Base-by-base conservation (phyloP, 108 stramenopile genomes). In the Cyclotella atomus region DNA sequence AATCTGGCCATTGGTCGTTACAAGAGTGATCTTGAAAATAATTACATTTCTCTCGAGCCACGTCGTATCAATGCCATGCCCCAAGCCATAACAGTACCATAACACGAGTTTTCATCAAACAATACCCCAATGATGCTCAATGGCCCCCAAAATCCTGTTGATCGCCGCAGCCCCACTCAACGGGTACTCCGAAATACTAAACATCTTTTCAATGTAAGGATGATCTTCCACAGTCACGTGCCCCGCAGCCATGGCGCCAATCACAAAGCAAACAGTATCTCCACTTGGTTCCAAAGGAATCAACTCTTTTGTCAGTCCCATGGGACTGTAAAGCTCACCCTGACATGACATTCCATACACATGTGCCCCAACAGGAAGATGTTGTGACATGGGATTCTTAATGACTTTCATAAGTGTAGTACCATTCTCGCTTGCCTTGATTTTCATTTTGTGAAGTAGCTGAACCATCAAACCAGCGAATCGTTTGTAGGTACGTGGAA, bases 361-460 rank as follows among this genome's bases (percentile, higher is more conserved):
- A 55, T 89, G 84, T 34, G 90, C 88, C 32, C 97, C 98, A 2
- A 98, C 84, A 23, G 97, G 97, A 41, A 99, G 85, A 79, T 99
- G 96, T 53, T 96, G 90, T 32, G 96, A 90, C 59, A 98, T 87
- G 6, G 98, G 98, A 86, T 99, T 99, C 72, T 99, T 99, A 69
- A 99, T 94, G 17, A 99, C 97, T 72, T 95, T 97, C 76, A 99
- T 84, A 27, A 99, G 82, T 8, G 96, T 98, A 8, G 91, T 92
- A 16, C 92, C 89, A 52, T 88, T 89, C n/a, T 72, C 84, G 23
- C 88, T 93, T 17, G 99, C 96, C 83, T 98, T 96, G 78, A 99
- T 98, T 80, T 98, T 98, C 90, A 99, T 94, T 80, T 98, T 98
- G 87, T 99, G 98, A 57, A 99, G 87, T 20, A 99, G 87, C 68